Evolutionary conservation across 176 grass and related monocot species (phyloP).

Genomic region (Phoenix roebelenii): DNA sequence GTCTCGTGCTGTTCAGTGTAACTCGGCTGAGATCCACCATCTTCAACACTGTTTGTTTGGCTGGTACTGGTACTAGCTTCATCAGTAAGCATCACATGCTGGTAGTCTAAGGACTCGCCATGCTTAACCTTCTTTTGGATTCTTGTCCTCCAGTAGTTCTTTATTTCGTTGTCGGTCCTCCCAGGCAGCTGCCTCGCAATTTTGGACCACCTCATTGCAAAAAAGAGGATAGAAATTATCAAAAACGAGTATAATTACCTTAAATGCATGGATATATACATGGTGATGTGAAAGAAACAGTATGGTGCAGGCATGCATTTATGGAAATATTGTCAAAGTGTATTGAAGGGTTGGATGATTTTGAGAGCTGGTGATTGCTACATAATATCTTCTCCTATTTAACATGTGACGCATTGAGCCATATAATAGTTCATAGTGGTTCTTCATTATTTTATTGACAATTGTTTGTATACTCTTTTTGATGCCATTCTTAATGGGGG

Average conservation of each 20-base stretch:
- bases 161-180: slow-evolving; percentile 60
- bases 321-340: too few relatives aligned
- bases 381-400: too few relatives aligned
- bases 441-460: too few relatives aligned
- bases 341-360: too few relatives aligned
- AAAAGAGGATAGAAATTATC: background rate
- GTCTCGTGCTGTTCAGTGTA: slow-evolving; percentile 1
- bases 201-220: slow-evolving; percentile 41
- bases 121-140: slow-evolving; percentile 34
- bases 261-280: too few relatives aligned
- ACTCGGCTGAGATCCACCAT: background rate
- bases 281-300: background rate
- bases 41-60: slow-evolving; percentile 14
- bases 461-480: too few relatives aligned
- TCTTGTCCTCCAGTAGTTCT: slow-evolving; percentile 59
- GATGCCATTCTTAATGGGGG: too few relatives aligned
- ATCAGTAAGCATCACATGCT: slow-evolving; percentile 1
- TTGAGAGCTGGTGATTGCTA: too few relatives aligned
- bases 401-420: too few relatives aligned
- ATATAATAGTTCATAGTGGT: too few relatives aligned
- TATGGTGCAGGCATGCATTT: too few relatives aligned
- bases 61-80: slow-evolving; percentile 16
- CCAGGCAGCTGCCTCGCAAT: slow-evolving; percentile 51
- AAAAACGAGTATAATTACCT: background rate
- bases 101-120: slow-evolving; percentile 3